phyloP scores from a whole-genome alignment of 495 filamentous ascomycete genomes.

The Pyrenopolyporus hunteri region DNA sequence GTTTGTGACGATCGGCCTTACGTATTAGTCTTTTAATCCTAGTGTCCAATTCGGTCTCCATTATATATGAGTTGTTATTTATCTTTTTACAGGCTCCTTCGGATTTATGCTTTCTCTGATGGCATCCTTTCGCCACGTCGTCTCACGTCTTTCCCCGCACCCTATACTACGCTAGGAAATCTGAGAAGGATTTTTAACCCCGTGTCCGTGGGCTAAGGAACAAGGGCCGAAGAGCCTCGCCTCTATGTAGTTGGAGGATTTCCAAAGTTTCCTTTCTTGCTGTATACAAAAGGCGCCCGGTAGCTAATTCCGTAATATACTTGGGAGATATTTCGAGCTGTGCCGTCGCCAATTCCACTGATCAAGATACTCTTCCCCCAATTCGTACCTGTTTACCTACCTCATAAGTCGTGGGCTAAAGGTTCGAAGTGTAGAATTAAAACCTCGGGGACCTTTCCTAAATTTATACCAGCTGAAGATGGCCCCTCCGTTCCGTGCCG shows the following conservation, averaged over 20 bases:
- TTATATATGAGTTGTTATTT: too few relatives aligned
- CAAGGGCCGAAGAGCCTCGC: neutral
- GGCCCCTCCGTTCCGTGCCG: conserved; percentile 76
- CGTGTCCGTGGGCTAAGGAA: neutral
- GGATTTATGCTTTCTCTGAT: too few relatives aligned
- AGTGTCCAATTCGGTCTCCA: too few relatives aligned
- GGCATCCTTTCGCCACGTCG: conserved; percentile 3
- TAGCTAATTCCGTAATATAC: neutral
- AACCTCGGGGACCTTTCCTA: neutral
- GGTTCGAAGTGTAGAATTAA: neutral
- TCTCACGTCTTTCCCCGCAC: conserved; percentile 24
- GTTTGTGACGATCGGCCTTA: too few relatives aligned
- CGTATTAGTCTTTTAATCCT: too few relatives aligned
- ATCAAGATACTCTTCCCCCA: neutral
- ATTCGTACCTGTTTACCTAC: neutral
- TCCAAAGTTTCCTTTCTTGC: neutral
- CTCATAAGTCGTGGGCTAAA: neutral
- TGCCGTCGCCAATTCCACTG: neutral
- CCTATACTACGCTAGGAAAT: conserved; percentile 18
- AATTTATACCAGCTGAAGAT: conserved; percentile 12
- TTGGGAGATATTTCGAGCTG: neutral
- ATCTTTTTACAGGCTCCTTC: too few relatives aligned
- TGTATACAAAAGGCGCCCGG: conserved; percentile 6
- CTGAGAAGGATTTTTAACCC: conserved; percentile 18
- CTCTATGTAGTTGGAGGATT: neutral